A percentile compares a stretch with the other conserved stretches of the same genome.
These are phyloP conservation scores for Periconia macrospinosa DNA, from an alignment of 2,329 filamentous ascomycete genomes.

Conservation along the genomic window DNA sequence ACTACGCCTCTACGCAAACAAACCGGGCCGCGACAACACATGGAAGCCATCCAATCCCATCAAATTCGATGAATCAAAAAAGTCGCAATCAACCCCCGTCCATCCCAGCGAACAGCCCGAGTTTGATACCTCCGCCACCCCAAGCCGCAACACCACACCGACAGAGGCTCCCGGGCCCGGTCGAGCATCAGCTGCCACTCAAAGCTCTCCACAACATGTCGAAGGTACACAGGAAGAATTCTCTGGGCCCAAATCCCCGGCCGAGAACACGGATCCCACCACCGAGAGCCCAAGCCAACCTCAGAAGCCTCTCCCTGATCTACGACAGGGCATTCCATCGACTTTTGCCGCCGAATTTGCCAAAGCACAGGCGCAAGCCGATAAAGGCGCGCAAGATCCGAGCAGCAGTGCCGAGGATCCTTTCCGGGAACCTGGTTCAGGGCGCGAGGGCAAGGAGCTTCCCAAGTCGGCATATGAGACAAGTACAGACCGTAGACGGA, in stretches of 20 bases:
- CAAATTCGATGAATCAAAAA: slow-evolving; percentile 37
- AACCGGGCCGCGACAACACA: slow-evolving; percentile 38
- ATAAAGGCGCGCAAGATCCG: slow-evolving; percentile 23
- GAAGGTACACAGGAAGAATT: slow-evolving; percentile 42
- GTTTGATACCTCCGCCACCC: slow-evolving; percentile 29
- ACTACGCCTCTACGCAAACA: slow-evolving; percentile 28
- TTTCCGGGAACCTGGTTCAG: slow-evolving; percentile 43
- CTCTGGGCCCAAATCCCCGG: slow-evolving; percentile 34
- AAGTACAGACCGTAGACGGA: slow-evolving; percentile 81
- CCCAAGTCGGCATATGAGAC: slow-evolving; percentile 85
- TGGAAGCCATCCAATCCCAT: slow-evolving; percentile 46
- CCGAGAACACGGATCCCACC: slow-evolving; percentile 41
- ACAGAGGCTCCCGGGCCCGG: slow-evolving; percentile 28
- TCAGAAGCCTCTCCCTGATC: slow-evolving; percentile 74
- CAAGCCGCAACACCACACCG: slow-evolving; percentile 32
- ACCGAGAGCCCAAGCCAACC: slow-evolving; percentile 54
- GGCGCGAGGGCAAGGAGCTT: slow-evolving; percentile 65
- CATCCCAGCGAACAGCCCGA: slow-evolving; percentile 41
- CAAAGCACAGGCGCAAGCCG: slow-evolving; percentile 41
- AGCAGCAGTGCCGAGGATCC: slow-evolving; percentile 60
- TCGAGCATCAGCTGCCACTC: slow-evolving; percentile 2
- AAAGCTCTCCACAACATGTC: slow-evolving; percentile 21
- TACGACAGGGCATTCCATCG: slow-evolving; percentile 93
- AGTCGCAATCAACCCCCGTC: slow-evolving; percentile 24
- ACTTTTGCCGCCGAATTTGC: slow-evolving; percentile 78